Evolutionary conservation across 2,329 filamentous ascomycete species (phyloP), one percentile per base, ranked within the genome.

Genomic region (Lachnellula subtilissima): DNA sequence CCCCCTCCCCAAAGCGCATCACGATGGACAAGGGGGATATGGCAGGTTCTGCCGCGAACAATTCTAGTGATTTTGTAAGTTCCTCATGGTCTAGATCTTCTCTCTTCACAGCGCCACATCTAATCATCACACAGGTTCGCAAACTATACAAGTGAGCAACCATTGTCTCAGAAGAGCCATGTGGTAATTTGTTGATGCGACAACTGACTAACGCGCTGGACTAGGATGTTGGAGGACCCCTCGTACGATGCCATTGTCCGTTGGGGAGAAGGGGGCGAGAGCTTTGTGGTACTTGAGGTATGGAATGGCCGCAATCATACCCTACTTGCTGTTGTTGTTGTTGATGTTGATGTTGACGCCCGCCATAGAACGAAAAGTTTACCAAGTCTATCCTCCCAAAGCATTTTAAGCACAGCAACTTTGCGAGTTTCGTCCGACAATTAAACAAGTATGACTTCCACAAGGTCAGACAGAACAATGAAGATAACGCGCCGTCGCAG

Each of bases 401-500:
- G 71, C 91, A 97, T 69, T 99, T 99, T 79, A 99, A 99, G 74
- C 94, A 97, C 75, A 96, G 91, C 81, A 97, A 97, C 72, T 97
- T 97, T 76, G 92, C 92, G 35, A 96, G 91, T 74, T 97, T 97
- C 70, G 92, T 97, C 56, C 88, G 92, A 49, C 92, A 97, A 72
- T 77, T 97, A 56, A 97, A 97, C 77, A 97, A 97, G 72, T 97
- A 96, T 73, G 92, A 96, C 70, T 99, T 99, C 66, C 94, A 99
- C 78, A 99, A 99, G 78, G 92, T 97, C 61, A 84, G 94, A 62
- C 89, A 88, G 69, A 89, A 92, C 67, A 95, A 91, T 63, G 91
- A 96, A 69, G 91, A 95, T 68, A 90, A 83, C 66, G 88, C 87
- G 25, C 83, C 89, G 65, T 91, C 89, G 55, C 87, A 86, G 6